Evolutionary conservation across 2,329 filamentous ascomycete genomes (phyloP).

Genomic region (Chaetomium strumarium): DNA sequence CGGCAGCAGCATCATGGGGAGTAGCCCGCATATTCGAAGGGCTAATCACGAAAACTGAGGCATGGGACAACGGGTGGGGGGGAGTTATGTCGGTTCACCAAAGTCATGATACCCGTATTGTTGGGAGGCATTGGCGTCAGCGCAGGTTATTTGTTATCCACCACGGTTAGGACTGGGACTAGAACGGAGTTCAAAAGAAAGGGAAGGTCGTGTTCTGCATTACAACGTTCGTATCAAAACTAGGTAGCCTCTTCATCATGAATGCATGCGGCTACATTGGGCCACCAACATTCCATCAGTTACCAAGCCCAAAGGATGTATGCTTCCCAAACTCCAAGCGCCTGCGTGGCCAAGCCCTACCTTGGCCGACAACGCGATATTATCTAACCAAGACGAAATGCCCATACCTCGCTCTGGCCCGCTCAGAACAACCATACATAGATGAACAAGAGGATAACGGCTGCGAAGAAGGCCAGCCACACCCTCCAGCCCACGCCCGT

Average conservation of each 20-base stretch:
- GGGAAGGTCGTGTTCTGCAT: slow-evolving; percentile 8
- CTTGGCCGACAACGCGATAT: neutral
- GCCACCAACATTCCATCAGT: neutral
- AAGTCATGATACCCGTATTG: slow-evolving; percentile 11
- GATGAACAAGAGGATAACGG: slow-evolving; percentile 74
- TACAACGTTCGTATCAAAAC: slow-evolving; percentile 12
- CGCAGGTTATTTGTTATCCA: neutral
- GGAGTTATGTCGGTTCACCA: neutral
- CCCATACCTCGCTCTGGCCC: neutral
- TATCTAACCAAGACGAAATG: neutral
- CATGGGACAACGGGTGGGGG: neutral
- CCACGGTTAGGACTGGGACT: neutral
- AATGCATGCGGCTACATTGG: slow-evolving; percentile 7
- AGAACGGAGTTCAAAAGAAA: neutral
- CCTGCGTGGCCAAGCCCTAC: slow-evolving; percentile 7
- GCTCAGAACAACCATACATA: slow-evolving; percentile 85
- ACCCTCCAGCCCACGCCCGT: slow-evolving; percentile 95
- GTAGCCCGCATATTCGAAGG: slow-evolving; percentile 46
- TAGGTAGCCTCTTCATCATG: slow-evolving; percentile 2
- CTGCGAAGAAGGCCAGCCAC: slow-evolving; percentile 84
- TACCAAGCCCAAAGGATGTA: slow-evolving; percentile 6
- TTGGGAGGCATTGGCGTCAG: neutral
- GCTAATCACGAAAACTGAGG: slow-evolving; percentile 13
- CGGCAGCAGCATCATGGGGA: slow-evolving; percentile 51
- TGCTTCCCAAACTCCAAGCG: slow-evolving; percentile 14